A percentile compares a stretch with the other conserved stretches of the same genome.
These are phyloP conservation scores for Plasmodium adleri DNA, from an alignment of 169 alveolate genomes.

Conservation along the genomic window DNA sequence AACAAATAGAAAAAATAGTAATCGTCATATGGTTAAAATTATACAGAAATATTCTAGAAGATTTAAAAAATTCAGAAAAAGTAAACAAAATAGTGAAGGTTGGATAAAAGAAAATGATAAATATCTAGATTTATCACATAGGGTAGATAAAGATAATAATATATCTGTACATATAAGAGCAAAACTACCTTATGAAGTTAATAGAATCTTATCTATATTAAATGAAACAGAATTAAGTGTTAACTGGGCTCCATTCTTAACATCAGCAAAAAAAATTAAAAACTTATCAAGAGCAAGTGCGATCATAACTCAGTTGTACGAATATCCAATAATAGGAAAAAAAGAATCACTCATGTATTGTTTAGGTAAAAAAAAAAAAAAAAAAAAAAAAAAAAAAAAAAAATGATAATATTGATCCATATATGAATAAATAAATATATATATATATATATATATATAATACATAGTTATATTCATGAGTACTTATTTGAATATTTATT, in stretches of 20 bases:
- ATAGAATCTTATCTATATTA: conserved; percentile 74
- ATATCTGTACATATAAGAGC: conserved; percentile 80
- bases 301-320: conserved; percentile 78
- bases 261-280: conserved; percentile 73
- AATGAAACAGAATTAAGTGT: conserved; percentile 81
- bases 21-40: conserved; percentile 79
- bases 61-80: conserved; percentile 74
- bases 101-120: conserved; percentile 75
- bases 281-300: conserved; percentile 77
- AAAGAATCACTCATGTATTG: conserved; percentile 80
- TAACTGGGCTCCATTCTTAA: conserved; percentile 83
- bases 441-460: neutral
- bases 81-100: conserved; percentile 78
- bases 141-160: conserved; percentile 79
- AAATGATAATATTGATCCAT: neutral
- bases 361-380: conserved; percentile 52
- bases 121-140: conserved; percentile 79
- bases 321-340: conserved; percentile 82
- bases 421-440: neutral
- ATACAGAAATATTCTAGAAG: conserved; percentile 76
- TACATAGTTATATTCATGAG: too few relatives aligned
- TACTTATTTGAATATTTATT: neutral
- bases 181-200: conserved; percentile 78
- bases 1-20: conserved; percentile 32
- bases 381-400: neutral